A percentile compares a stretch with the other conserved stretches of the same genome.
phyloP scores from a whole-genome alignment of 306 rosid species.

The Lotus japonicus region DNA sequence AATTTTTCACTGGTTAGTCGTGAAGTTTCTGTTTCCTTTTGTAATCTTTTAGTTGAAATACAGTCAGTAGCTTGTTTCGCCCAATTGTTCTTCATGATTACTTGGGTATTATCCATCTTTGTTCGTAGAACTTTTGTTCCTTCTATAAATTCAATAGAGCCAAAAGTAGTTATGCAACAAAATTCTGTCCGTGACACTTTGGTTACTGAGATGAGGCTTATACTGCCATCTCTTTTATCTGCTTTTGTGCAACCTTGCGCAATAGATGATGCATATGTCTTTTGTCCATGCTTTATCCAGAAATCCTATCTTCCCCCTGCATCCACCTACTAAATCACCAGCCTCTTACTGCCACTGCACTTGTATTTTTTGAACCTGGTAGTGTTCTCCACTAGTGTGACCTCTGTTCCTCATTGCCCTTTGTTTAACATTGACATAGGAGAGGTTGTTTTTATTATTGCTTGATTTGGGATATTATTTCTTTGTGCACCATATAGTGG shows the following conservation, averaged over 20 bases:
- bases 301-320: neutral
- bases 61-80: slow-evolving; percentile 11
- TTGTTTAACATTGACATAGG: neutral
- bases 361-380: slow-evolving; percentile 3
- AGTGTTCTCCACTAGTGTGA: neutral
- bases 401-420: neutral
- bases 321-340: neutral
- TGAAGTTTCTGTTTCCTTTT: neutral
- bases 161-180: neutral
- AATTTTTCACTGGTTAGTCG: neutral
- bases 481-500: neutral
- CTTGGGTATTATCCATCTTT: neutral
- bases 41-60: neutral
- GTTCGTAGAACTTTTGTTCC: neutral
- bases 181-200: neutral
- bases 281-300: neutral
- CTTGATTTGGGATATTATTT: neutral
- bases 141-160: neutral
- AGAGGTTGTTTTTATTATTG: neutral
- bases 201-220: neutral
- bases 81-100: neutral
- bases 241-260: neutral
- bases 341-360: neutral
- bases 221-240: neutral
- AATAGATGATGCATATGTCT: neutral